Evolutionary conservation across 257 asterid species (phyloP).

Genomic region (Solanum neorickii): DNA sequence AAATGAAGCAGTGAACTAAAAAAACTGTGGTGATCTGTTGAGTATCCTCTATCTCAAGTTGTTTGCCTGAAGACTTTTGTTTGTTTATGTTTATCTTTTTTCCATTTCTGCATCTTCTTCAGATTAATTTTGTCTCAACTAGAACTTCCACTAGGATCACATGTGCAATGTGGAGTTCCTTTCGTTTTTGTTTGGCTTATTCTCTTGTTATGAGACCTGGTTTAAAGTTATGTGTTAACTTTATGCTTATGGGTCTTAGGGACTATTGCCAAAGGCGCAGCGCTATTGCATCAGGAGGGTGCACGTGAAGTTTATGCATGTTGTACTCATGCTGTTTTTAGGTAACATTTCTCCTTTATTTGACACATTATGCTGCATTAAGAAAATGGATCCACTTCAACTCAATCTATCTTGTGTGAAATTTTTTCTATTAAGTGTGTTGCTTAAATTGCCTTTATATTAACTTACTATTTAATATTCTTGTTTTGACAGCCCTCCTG

Average conservation of each 20-base stretch:
- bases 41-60: not conserved
- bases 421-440: not conserved
- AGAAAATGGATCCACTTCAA: not conserved
- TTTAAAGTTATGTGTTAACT: not conserved
- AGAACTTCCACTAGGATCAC: not conserved
- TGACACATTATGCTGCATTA: not conserved
- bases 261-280: slow-evolving; percentile 92
- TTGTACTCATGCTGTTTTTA: slow-evolving; percentile 90
- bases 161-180: not conserved
- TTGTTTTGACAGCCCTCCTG: slow-evolving; percentile 66
- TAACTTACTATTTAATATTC: not conserved
- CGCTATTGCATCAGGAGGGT: slow-evolving; percentile 76
- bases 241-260: slow-evolving; percentile 36
- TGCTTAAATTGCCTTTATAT: not conserved
- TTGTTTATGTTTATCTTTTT: not conserved
- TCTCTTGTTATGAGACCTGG: not conserved
- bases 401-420: not conserved
- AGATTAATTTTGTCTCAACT: not conserved
- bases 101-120: not conserved
- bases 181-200: not conserved
- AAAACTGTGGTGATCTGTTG: not conserved
- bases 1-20: not conserved
- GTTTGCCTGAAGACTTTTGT: not conserved
- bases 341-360: slow-evolving; percentile 24
- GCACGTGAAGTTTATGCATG: slow-evolving; percentile 98